Evolutionary conservation across 345 rosid species (phyloP), one percentile per base, ranked within the genome.

Genomic region (Brassica juncea): DNA sequence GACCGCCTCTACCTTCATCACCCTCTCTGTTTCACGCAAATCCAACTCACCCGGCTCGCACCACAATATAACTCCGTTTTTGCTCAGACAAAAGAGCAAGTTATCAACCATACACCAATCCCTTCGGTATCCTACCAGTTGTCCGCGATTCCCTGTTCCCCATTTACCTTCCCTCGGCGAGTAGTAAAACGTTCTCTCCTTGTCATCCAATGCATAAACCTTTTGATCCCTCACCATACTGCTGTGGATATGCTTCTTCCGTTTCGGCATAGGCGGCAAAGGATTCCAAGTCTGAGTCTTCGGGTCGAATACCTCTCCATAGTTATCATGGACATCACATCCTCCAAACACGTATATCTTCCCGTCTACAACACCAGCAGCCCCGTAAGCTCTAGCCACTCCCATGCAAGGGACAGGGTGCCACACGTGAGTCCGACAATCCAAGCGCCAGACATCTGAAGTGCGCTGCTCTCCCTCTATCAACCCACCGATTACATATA

Each of bases 311-410:
- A 70, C 73, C 44, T 52, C 73, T 52, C 64, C 64, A 12, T 21
- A 55, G 25, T 15, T 2, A 54, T 16, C 59, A 54, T 16, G 4
- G 4, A 54, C 25, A 7, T 55, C 6, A 15, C 47, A 89, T 0
- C 97, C 96, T 0, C 96, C 96, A 39, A 91, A 82, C 27, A 92
- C 91, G 37, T 87, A 91, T 3, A 92, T 78, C 77, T 85, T 88
- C 2, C 78, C 88, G 2, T 74, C 84, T 12, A 88, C 81, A 1
- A 82, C 88, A 0, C 89, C 94, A 0, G 90, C 86, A 0, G 91
- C 94, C 3, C 91, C 80, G 31, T 86, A 0, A 61, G 58, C 84
- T 63, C 89, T 91, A 5, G 55, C 16, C 6, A 16, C 5, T 47
- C 16, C 16, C 55, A 47, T 47, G 16, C 16, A 47, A 14, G 55